Conservation (phyloP, 1,284 basidiomycete genomes). For the Ustilago sp. region DNA sequence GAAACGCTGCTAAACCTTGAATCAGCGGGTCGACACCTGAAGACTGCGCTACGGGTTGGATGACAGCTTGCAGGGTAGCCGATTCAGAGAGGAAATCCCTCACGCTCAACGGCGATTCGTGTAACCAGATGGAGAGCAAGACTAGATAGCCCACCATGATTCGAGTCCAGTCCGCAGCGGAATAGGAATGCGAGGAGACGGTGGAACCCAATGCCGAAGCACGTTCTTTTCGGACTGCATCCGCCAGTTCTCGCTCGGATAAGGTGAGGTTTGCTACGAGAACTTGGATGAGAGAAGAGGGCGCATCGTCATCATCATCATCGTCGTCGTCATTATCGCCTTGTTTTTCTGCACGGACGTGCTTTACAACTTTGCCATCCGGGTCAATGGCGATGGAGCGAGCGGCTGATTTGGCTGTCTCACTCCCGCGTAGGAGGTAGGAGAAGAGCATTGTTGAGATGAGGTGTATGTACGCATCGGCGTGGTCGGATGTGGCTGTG, state of each 20-base stretch:
- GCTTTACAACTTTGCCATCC: conserved; percentile 48
- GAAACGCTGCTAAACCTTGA: conserved; percentile 89
- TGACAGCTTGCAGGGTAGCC: conserved; percentile 81
- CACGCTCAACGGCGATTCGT: conserved; percentile 90
- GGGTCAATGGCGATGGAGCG: conserved; percentile 71
- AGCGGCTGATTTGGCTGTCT: conserved; percentile 73
- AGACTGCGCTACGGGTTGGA: conserved; percentile 92
- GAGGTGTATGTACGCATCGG: conserved; percentile 72
- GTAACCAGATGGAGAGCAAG: conserved; percentile 90
- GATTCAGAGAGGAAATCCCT: conserved; percentile 87
- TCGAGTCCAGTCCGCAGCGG: conserved; percentile 78
- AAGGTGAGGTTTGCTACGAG: conserved; percentile 76
- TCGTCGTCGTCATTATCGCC: conserved; percentile 51
- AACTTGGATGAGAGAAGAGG: conserved; percentile 72
- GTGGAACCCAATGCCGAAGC: conserved; percentile 42
- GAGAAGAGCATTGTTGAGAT: conserved; percentile 69
- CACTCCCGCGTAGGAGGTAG: conserved; percentile 73
- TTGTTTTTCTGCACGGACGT: conserved; percentile 19
- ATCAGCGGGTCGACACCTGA: conserved; percentile 86
- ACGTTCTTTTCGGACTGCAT: conserved; percentile 63
- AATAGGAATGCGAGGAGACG: conserved; percentile 31
- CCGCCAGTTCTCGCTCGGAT: conserved; percentile 73
- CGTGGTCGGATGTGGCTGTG: conserved; percentile 25
- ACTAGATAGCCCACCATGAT: conserved; percentile 87
- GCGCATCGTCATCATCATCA: conserved; percentile 72